A percentile compares a stretch with the other conserved stretches of the same genome.
Evolutionary conservation across 768 basidiomycete species (phyloP).

Genomic region (Erythrobasidium yunnanense): DNA sequence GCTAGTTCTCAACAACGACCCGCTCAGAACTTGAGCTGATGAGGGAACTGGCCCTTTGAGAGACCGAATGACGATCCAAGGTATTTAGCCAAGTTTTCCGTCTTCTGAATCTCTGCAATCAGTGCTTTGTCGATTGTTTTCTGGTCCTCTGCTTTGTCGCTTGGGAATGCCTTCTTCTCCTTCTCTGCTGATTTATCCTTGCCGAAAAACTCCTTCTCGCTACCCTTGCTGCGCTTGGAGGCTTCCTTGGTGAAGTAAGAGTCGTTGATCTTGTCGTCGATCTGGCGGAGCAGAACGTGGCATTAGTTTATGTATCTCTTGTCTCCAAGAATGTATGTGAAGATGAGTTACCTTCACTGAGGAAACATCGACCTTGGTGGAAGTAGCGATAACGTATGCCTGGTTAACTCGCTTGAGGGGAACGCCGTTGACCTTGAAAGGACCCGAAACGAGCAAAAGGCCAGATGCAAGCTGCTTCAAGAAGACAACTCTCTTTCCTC

Average conservation of each 20-base stretch:
- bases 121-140: slow-evolving; percentile 58
- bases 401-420: slow-evolving; percentile 96
- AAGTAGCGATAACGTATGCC: slow-evolving; percentile 96
- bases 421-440: slow-evolving; percentile 96
- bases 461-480: slow-evolving; percentile 86
- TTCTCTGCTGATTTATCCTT: slow-evolving; percentile 31
- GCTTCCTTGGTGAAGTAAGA: slow-evolving; percentile 78
- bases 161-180: slow-evolving; percentile 47
- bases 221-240: slow-evolving; percentile 59
- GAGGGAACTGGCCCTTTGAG: slow-evolving; percentile 93
- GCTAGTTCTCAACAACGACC: too few species aligned
- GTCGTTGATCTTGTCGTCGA: slow-evolving; percentile 84
- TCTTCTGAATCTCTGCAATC: slow-evolving; percentile 75
- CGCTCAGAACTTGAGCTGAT: slow-evolving; percentile 73
- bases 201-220: slow-evolving; percentile 97
- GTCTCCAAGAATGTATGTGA: not conserved
- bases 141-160: slow-evolving; percentile 79
- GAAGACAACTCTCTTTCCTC: slow-evolving; percentile 96
- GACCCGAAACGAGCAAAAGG: slow-evolving; percentile 87
- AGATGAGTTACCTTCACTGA: slow-evolving; percentile 55
- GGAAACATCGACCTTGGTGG: slow-evolving; percentile 76
- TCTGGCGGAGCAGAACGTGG: slow-evolving; percentile 44
- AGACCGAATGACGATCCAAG: slow-evolving; percentile 84
- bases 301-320: not conserved
- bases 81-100: slow-evolving; percentile 82